phyloP scores from a whole-genome alignment of 2,329 filamentous ascomycete species.

The Penicillium brevicompactum region DNA sequence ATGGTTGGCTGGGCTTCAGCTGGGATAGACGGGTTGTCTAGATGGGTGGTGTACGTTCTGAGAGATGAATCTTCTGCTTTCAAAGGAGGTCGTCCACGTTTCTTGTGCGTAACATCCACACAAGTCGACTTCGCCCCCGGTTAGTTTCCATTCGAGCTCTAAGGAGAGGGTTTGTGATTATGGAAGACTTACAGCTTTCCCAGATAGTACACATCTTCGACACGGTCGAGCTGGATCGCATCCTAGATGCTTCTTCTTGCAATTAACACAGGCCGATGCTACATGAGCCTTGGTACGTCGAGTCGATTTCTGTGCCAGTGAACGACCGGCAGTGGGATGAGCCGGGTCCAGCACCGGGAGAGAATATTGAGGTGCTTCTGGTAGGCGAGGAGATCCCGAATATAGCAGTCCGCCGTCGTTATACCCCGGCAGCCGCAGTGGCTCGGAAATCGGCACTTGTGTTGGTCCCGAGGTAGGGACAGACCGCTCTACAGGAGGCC shows the following conservation, averaged over 20 bases:
- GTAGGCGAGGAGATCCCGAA: conserved; percentile 14
- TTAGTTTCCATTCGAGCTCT: background rate
- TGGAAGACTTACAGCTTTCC: conserved; percentile 45
- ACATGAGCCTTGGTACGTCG: conserved; percentile 51
- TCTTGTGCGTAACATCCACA: conserved; percentile 51
- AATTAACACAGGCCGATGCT: conserved; percentile 52
- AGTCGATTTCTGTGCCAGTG: conserved; percentile 41
- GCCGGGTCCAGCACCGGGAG: conserved; percentile 26
- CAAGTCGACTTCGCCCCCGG: conserved; percentile 42
- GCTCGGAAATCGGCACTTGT: conserved; percentile 20
- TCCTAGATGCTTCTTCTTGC: conserved; percentile 51
- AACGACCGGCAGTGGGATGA: conserved; percentile 25
- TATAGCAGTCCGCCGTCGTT: conserved; percentile 18
- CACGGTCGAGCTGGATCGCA: conserved; percentile 50
- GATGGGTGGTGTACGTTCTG: conserved; percentile 32
- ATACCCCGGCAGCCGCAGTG: conserved; percentile 21
- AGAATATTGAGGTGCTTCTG: conserved; percentile 27
- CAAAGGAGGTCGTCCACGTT: conserved; percentile 47
- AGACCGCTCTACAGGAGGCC: conserved; percentile 22
- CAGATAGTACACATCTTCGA: conserved; percentile 48
- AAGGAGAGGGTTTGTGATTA: background rate
- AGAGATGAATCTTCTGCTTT: conserved; percentile 45
- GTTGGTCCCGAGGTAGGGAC: conserved; percentile 16
- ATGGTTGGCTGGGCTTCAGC: conserved; percentile 29
- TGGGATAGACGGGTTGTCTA: conserved; percentile 28